Conservation (phyloP, 78 protist genomes). For the Cyanophora paradoxa region DNA sequence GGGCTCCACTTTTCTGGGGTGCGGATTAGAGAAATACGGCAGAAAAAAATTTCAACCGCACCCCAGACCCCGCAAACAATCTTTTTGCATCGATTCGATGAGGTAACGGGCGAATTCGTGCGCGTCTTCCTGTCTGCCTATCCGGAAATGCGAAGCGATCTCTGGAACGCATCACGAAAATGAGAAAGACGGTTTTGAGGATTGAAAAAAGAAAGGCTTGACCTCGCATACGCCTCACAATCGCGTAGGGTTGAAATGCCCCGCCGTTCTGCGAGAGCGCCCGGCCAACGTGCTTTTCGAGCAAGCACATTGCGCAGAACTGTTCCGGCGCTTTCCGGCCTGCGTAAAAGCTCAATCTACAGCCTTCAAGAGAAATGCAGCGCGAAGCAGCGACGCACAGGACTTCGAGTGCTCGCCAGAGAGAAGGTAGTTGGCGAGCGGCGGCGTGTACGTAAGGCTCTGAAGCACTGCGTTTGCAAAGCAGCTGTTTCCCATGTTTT, state of each 20-base stretch:
- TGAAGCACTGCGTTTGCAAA: slow-evolving; percentile 85
- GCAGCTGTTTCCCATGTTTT: slow-evolving; percentile 87
- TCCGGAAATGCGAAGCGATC: slow-evolving; percentile 17
- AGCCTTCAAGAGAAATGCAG: too few relatives aligned
- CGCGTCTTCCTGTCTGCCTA: slow-evolving; percentile 54
- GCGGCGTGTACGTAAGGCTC: slow-evolving; percentile 74
- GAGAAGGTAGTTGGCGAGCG: slow-evolving; percentile 30
- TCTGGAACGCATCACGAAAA: background rate
- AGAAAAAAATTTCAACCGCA: too few relatives aligned
- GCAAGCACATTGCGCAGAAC: slow-evolving; percentile 52
- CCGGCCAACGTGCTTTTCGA: slow-evolving; percentile 22
- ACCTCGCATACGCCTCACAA: slow-evolving; percentile 4
- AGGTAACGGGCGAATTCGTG: slow-evolving; percentile 38
- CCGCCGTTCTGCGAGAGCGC: background rate
- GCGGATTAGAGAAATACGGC: too few relatives aligned
- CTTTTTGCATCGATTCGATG: slow-evolving; percentile 8
- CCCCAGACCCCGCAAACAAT: background rate
- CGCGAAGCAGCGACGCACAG: too few relatives aligned
- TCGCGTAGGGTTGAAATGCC: slow-evolving; percentile 12
- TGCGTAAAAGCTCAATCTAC: too few relatives aligned
- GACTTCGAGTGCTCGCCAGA: slow-evolving; percentile 3
- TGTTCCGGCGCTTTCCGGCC: slow-evolving; percentile 14
- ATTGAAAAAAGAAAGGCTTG: too few relatives aligned
- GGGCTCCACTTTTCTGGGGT: background rate
- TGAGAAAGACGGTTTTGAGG: background rate